Conservation (phyloP, 2,329 filamentous ascomycete species). For the Beauveria medogensis region DNA sequence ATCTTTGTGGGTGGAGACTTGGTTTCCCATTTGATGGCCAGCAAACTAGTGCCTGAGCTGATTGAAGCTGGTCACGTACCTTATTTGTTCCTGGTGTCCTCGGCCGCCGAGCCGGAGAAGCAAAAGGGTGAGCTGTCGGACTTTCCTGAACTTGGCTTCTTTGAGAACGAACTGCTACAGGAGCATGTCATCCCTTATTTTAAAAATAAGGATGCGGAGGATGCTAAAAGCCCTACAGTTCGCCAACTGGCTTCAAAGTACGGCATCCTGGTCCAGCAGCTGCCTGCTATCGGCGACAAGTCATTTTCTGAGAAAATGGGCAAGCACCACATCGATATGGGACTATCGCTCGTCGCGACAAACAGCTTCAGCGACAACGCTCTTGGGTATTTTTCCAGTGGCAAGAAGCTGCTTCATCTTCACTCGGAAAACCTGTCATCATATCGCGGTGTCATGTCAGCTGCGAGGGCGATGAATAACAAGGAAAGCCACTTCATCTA, state of each 20-base stretch:
- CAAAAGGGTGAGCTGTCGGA: neutral
- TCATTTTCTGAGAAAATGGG: neutral
- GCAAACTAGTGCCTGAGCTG: conserved; percentile 7
- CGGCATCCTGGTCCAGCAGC: conserved; percentile 8
- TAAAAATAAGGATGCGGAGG: neutral
- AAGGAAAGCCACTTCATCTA: conserved; percentile 7
- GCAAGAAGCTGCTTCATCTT: neutral
- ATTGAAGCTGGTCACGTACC: conserved; percentile 3
- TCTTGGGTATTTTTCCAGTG: neutral
- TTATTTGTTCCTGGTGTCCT: neutral
- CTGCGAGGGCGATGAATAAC: conserved; percentile 1
- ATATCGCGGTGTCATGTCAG: neutral
- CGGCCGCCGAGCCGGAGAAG: neutral
- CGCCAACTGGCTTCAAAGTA: conserved; percentile 5
- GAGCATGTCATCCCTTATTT: conserved; percentile 9
- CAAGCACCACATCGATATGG: conserved; percentile 6
- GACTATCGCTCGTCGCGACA: neutral
- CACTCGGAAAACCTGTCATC: neutral
- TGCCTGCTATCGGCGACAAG: neutral
- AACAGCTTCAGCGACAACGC: neutral
- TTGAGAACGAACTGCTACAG: conserved; percentile 6
- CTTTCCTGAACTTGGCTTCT: conserved; percentile 1
- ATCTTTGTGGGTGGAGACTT: conserved; percentile 3
- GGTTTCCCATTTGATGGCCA: conserved; percentile 4
- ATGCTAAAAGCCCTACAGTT: neutral